Percentiles rank a stretch among this genome's conserved stretches.
Conservation (phyloP, 441 rosid species). For the Aquilaria agallochum region DNA sequence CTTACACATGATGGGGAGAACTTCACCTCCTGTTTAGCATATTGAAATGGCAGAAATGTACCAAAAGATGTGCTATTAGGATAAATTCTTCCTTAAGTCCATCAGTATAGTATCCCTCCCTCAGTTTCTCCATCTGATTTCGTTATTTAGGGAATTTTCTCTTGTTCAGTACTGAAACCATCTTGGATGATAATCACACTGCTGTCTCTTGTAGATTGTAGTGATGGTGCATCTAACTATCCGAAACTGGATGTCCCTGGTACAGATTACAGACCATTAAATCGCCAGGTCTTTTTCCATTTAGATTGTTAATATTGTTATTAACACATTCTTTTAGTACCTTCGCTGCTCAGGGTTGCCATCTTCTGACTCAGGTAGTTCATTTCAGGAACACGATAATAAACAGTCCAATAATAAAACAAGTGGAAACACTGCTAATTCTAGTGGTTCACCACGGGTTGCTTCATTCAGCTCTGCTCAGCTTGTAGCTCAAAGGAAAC, state of each 20-base stretch:
- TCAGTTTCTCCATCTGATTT: neutral
- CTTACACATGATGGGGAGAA: no score
- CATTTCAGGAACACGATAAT: slow-evolving; percentile 23
- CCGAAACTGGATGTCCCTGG: slow-evolving; percentile 79
- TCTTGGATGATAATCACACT: slow-evolving; percentile 8
- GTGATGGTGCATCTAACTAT: slow-evolving; percentile 59
- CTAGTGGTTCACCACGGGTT: slow-evolving; percentile 45
- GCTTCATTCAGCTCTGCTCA: slow-evolving; percentile 50
- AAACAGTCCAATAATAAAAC: slow-evolving; percentile 24
- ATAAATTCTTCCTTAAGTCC: no score
- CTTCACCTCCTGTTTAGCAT: no score
- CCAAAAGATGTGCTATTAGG: no score
- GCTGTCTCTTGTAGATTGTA: slow-evolving; percentile 44
- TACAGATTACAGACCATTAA: slow-evolving; percentile 56
- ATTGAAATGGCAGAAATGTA: no score
- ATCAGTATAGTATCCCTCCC: no score
- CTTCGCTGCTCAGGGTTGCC: slow-evolving; percentile 32
- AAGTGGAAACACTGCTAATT: slow-evolving; percentile 42
- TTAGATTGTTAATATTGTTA: slow-evolving; percentile 8
- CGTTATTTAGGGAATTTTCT: slow-evolving; percentile 4
- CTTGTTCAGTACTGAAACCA: no score
- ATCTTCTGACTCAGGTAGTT: slow-evolving; percentile 26
- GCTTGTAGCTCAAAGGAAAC: slow-evolving; percentile 65
- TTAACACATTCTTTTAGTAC: slow-evolving; percentile 7
- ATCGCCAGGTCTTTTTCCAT: slow-evolving; percentile 43